phyloP scores from a whole-genome alignment of 2,329 filamentous ascomycete species.

The Colletotrichum caudatum region DNA sequence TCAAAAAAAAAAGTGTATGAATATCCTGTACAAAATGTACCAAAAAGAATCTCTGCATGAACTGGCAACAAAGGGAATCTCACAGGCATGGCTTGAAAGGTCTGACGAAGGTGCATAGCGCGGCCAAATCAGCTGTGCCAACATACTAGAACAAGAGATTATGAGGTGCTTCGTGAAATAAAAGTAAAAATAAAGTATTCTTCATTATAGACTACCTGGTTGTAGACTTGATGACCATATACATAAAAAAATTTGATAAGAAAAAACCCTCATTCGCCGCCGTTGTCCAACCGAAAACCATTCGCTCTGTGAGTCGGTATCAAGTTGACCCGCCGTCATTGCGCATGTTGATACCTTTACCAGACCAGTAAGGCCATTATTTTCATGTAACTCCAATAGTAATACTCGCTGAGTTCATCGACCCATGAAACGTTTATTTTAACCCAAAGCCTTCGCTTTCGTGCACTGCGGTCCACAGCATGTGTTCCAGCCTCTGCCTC shows the following conservation, averaged over 20 bases:
- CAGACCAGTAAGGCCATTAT: conserved; percentile 10
- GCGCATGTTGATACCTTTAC: conserved; percentile 15
- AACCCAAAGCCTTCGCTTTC: conserved; percentile 94
- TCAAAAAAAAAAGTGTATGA: conserved; percentile 30
- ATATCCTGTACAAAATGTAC: conserved; percentile 42
- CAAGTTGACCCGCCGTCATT: conserved; percentile 8
- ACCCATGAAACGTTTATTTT: conserved; percentile 64
- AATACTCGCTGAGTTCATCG: conserved; percentile 27
- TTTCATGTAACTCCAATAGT: conserved; percentile 31
- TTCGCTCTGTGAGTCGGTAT: conserved; percentile 1
- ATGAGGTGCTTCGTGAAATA: not conserved
- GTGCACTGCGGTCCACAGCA: conserved; percentile 87
- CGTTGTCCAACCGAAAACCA: conserved; percentile 21
- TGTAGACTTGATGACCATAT: conserved; percentile 13
- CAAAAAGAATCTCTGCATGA: conserved; percentile 35
- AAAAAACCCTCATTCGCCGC: not conserved
- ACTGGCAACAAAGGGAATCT: not conserved
- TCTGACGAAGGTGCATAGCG: not conserved
- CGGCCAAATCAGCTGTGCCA: not conserved
- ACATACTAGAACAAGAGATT: too few species aligned
- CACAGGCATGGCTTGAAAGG: not conserved
- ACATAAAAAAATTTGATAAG: too few species aligned
- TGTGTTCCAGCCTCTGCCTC: conserved; percentile 74
- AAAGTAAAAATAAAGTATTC: not conserved
- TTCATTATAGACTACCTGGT: conserved; percentile 25